Base-by-base conservation (phyloP, 2,329 filamentous ascomycete species). In the Aureobasidium sp. region DNA sequence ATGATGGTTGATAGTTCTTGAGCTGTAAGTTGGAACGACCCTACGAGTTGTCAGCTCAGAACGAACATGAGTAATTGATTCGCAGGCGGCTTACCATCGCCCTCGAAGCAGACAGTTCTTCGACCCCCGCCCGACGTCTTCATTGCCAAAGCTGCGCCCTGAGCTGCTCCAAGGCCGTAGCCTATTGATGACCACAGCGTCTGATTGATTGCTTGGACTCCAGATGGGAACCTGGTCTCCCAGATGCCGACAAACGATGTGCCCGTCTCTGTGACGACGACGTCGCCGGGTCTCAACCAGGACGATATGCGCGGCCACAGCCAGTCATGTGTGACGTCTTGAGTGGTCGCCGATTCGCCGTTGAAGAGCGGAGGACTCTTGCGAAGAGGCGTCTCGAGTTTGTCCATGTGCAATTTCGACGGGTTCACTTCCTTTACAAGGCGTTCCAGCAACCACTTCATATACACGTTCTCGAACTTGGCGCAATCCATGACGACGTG, bases 201-300 rank as follows among this genome's bases (percentile, higher is more conserved):
- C 71, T 94, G 90, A 58, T 84, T 91, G 69, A 96, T 84, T 20
- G 88, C 89, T 8, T 84, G 90, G n/a, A 92, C 88, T n/a, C 83
- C 81, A 2, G 79, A 72, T 0, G 91, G 91, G 77, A 96, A 94
- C 45, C 84, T 83, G 5, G 90, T 92, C 63, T 92, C 89, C 84
- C 89, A 91, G 69, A 94, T 89, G 62, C 91, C 91, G 72, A 95
- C 93, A 76, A 91, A 93, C 63, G 90, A 81, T 0, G 91, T 96
- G 42, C 91, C 91, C 2, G 91, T 96, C 73, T 95, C 91, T 0
- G 91, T 93, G 56, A 96, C 83, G 61, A 96, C 79, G 62, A 95
- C 84, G 69, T 96, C 91, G 49, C 86, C 81, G 60, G 86, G 79
- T 60, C 82, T 80, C 11, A 96, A 77, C 79, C 88, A 95, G 65